Evolutionary conservation across 2,329 filamentous ascomycete species (phyloP).

Genomic region (Phaeophleospora eucalypticola): DNA sequence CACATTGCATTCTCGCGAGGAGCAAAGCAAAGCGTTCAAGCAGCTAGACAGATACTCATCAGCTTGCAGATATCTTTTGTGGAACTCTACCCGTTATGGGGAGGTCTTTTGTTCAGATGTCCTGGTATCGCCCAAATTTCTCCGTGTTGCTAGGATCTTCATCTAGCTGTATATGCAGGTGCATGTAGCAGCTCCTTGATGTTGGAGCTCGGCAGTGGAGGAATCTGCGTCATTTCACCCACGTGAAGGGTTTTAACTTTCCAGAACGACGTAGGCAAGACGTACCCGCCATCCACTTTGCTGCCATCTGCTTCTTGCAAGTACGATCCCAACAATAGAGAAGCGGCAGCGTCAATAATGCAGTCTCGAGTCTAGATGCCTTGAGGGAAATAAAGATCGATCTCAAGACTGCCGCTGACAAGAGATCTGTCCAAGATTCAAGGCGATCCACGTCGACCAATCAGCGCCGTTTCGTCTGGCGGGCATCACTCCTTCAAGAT

Average conservation of each 20-base stretch:
- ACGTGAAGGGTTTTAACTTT: background rate
- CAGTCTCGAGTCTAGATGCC: no score
- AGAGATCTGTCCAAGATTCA: background rate
- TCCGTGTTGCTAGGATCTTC: no score
- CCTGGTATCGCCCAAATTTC: no score
- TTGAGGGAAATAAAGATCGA: no score
- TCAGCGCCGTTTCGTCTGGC: background rate
- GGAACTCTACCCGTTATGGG: background rate
- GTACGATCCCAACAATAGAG: no score
- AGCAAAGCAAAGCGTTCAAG: background rate
- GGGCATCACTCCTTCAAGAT: background rate
- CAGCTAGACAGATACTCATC: background rate
- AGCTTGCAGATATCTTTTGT: background rate
- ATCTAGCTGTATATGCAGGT: no score
- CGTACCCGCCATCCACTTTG: no score
- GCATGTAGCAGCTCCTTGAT: background rate
- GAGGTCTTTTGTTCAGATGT: no score
- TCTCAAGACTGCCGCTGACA: no score
- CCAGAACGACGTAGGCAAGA: background rate
- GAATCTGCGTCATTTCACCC: background rate
- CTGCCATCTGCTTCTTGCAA: no score
- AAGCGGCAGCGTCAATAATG: no score
- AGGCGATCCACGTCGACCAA: background rate
- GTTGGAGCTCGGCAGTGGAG: background rate
- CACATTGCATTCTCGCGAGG: background rate